Evolutionary conservation across 192 early-diverging fungal species (phyloP), one percentile per base, ranked within the genome.

Genomic region (Podila horticola): DNA sequence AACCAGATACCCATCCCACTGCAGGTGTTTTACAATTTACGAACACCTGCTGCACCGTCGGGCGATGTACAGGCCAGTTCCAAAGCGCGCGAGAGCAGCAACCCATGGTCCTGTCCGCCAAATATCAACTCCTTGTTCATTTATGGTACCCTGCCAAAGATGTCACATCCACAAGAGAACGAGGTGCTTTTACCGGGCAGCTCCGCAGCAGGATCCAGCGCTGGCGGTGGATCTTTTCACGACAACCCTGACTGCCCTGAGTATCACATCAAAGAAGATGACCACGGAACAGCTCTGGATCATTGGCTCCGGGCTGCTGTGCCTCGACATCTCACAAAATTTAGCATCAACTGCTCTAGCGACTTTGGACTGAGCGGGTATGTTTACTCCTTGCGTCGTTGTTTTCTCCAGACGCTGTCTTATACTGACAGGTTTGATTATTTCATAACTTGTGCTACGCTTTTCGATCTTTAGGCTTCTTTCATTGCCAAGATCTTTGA

Each of bases 291-390:
- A 29, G 61, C 60, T 48, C 50, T 74, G 48, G 72, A 74, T 17
- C 63, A 67, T 62, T 74, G 72, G 72, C 66, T 74, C 22, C 65
- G 60, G 11, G 45, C 64, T 29, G 59, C 72, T 1, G 33, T 67
- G 17, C 72, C 66, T 8, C 31, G 66, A 29, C 26, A 38, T 11
- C 38, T 74, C 4, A 67, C 17, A 9, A 62, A 66, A 28, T 74
- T 74, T 24, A 67, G 64, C 19, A 62, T 74, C 8, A 45, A 50
- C 19, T 58, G 60, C 19, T 74, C 72, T 2, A 38, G 48, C 2
- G 66, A 67, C 36, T 74, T 74, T 57, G 72, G 72, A 10, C n/a
- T 74, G 33, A 67, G 66, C 62, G 66, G 66, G 63, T 67, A 31
- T 50, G 68, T 45, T 12, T 45, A 45, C 15, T 45, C 31, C 12